Base-by-base conservation (phyloP, 768 basidiomycete species). In the Lentinula edodes region DNA sequence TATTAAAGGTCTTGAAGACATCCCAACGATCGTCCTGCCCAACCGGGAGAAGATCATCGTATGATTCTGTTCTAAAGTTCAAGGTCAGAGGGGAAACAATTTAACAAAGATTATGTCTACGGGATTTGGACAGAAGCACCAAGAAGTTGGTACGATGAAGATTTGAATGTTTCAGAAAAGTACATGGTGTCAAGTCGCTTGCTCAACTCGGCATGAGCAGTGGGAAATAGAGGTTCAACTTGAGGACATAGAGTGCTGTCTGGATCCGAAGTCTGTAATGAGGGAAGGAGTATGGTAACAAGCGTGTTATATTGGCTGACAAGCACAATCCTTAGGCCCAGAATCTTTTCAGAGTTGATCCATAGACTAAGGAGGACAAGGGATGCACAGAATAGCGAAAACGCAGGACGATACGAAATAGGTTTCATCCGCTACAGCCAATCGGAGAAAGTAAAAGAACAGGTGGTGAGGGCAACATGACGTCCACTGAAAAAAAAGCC, bases 21-120 rank as follows among this genome's bases (percentile, higher is more conserved):
- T 76, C 71, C 80, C 80, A 81, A 16, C 80, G 79, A 2, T 76
- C 72, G 65, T 85, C 84, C 12, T 72, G 70, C 16, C 80, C 83
- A 7, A 83, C 71, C 0, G 76, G 76, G 0, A 67, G 73, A 78
- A 82, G 80, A 54, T 73, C 66, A 62, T 85, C 83, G 67, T 74
- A 83, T 2, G 78, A 78, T 65, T 81, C 81, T 16, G 83, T 84
- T 20, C 83, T 84, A 10, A 12, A 48, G 12, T 48, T 48, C 20
- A 46, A n/a, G 2, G 5, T 16, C 18, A 16, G 12, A 15, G 7
- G 39, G 9, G 35, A 35, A 20, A 12, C 6, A 54, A 38, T 16
- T 16, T 5, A 20, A 38, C n/a, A 54, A 15, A 18, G 36, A 18
- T 45, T 52, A 20, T 18, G 51, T 46, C 41, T 48, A 63, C 58